A percentile compares a stretch with the other conserved stretches of the same genome.
Conservation (phyloP, 31 red algal species). For the Porphyra umbilicalis region DNA sequence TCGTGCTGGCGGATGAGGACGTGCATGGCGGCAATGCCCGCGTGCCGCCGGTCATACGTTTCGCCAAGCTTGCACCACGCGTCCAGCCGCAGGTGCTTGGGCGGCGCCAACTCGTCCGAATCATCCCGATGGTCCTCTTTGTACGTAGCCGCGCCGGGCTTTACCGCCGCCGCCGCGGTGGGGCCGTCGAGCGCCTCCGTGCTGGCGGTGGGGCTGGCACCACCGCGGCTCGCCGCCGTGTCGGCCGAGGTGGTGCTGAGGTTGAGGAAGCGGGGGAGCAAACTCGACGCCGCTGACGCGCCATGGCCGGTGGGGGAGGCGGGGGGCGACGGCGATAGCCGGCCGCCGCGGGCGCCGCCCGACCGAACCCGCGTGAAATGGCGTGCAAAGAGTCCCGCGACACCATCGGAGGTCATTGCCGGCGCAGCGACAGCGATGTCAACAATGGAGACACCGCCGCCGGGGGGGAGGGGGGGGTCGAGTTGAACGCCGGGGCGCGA, state of each 20-base stretch:
- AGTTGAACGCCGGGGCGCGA: no score
- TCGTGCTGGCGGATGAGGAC: slow-evolving; percentile 3
- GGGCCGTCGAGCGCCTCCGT: neutral
- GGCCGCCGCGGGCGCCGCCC: neutral
- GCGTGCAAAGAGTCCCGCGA: neutral
- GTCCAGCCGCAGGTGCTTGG: neutral
- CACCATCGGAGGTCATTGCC: neutral
- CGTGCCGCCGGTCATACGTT: slow-evolving; percentile 16
- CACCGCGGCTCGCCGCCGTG: neutral
- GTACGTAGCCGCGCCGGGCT: neutral
- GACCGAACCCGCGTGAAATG: neutral
- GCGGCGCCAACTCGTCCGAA: slow-evolving; percentile 25
- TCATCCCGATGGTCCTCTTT: slow-evolving; percentile 10
- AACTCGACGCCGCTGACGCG: neutral
- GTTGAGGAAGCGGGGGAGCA: neutral
- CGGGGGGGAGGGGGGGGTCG: no score
- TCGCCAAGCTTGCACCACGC: slow-evolving; percentile 10
- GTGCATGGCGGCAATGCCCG: slow-evolving; percentile 7
- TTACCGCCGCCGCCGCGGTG: neutral
- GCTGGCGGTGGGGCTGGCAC: neutral
- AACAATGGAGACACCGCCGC: no score
- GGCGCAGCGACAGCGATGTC: no score
- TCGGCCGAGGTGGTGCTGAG: neutral
- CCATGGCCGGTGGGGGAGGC: neutral
- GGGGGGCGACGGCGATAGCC: neutral